Conservation (phyloP, 106 monocot species). For the Dendrobium chrysotoxum region DNA sequence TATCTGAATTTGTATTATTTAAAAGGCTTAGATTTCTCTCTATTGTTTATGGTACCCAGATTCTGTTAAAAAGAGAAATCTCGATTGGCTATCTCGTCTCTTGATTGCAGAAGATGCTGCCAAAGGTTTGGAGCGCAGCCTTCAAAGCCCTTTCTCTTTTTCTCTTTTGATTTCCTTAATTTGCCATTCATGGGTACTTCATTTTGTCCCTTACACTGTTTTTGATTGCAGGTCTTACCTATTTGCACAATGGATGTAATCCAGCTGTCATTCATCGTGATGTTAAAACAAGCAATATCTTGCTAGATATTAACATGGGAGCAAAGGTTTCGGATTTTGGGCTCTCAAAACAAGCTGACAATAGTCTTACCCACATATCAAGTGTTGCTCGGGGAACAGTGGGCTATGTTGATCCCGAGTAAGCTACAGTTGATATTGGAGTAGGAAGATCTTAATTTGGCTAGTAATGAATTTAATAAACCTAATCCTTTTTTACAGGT, state of each 20-base stretch:
- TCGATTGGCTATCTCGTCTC: slow-evolving; percentile 29
- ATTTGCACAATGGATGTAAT: slow-evolving; percentile 51
- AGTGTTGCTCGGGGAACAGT: slow-evolving; percentile 49
- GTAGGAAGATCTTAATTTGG: not conserved
- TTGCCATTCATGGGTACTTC: not conserved
- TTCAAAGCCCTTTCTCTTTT: not conserved
- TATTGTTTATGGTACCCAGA: slow-evolving; percentile 5
- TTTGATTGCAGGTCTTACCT: slow-evolving; percentile 29
- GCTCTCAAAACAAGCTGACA: slow-evolving; percentile 35
- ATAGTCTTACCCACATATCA: slow-evolving; percentile 38
- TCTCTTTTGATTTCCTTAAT: not conserved
- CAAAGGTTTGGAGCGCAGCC: slow-evolving; percentile 13
- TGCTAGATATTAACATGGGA: slow-evolving; percentile 48
- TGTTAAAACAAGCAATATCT: slow-evolving; percentile 53
- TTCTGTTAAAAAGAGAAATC: slow-evolving; percentile 15
- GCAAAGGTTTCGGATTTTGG: slow-evolving; percentile 63
- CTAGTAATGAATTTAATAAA: not conserved
- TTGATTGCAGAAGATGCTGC: slow-evolving; percentile 32
- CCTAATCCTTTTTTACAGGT: slow-evolving; percentile 14
- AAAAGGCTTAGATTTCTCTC: not conserved
- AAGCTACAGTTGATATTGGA: slow-evolving; percentile 11
- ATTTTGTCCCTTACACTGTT: not conserved
- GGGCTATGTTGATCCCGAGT: slow-evolving; percentile 60
- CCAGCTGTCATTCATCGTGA: slow-evolving; percentile 48
- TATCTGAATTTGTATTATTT: too few relatives aligned